Conservation (phyloP, 2,329 filamentous ascomycete genomes). For the Aspergillus sp. region DNA sequence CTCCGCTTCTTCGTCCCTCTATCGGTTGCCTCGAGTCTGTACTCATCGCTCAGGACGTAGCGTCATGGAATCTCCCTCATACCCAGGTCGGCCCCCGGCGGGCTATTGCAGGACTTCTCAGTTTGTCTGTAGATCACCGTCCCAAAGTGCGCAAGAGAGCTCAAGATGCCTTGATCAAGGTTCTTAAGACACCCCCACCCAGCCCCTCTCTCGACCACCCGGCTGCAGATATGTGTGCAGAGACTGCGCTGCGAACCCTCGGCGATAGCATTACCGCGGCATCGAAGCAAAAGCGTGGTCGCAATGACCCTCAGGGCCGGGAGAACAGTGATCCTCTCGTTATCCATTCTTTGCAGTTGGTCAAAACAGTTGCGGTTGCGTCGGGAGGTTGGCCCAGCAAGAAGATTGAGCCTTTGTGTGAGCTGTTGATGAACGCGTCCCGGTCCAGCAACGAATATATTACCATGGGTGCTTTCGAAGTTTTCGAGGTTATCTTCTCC, state of each 20-base stretch:
- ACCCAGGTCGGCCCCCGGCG: conserved; percentile 81
- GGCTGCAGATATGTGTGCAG: conserved; percentile 92
- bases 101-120: conserved; percentile 81
- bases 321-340: conserved; percentile 73
- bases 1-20: conserved; percentile 79
- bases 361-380: conserved; percentile 83
- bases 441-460: conserved; percentile 91
- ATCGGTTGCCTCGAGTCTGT: conserved; percentile 94
- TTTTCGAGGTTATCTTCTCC: conserved; percentile 95
- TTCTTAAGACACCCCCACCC: conserved; percentile 81
- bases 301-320: conserved; percentile 40
- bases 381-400: conserved; percentile 94
- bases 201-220: conserved; percentile 93
- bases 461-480: conserved; percentile 93
- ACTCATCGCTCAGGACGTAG: conserved; percentile 80
- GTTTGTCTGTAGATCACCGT: conserved; percentile 78
- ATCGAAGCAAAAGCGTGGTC: conserved; percentile 65
- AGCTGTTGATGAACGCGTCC: conserved; percentile 83
- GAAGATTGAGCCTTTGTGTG: conserved; percentile 90
- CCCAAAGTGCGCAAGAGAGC: conserved; percentile 94
- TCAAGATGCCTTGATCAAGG: conserved; percentile 80
- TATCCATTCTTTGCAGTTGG: conserved; percentile 87
- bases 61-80: conserved; percentile 83
- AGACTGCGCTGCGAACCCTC: conserved; percentile 80
- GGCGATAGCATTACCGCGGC: conserved; percentile 67